Evolutionary conservation across 805 yeast species (phyloP), one percentile per base, ranked within the genome.

Genomic region (Ogataea wickerhamii): DNA sequence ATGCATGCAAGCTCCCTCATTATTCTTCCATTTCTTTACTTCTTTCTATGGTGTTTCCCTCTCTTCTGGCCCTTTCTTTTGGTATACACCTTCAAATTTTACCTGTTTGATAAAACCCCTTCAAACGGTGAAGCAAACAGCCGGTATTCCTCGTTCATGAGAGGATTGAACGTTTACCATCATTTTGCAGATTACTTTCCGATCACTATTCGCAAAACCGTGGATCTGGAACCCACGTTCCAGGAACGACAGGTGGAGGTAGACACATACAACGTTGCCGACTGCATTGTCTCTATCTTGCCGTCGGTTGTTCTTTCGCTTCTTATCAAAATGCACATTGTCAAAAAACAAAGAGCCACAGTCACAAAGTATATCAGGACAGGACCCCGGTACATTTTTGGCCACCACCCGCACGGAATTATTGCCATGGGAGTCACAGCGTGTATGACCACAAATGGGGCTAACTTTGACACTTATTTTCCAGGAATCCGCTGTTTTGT

Each of bases 331-430:
- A 32, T 25, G 8, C 28, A 29, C n/a, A 2, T 41, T 2, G 31
- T 45, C 2, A 14, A 28, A 3, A 36, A 21, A 22, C 36, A 28
- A 14, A 33, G 19, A 3, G 23, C 18, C 7, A 34, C 18, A 18
- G 32, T 37, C 12, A 37, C 34, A 17, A 59, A 58, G 34, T 51
- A 53, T 29, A 61, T 68, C 1, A 53, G 71, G 34, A 63, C 77
- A 3, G 91, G 87, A 0, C 89, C 87, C 2, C 66, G 82, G 25
- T 91, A 93, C 60, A 76, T 91, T 2, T 91, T 91, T 62, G 95
- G 96, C 0, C 82, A 87, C 54, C 97, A 89, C 60, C 98, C 98
- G 0, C 98, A 93, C 60, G 98, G 98, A 0, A 89, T 91, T 12
- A 88, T 89, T 10, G 85, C 95, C 1, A 72, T 89, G 74, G 96